Conservation (phyloP, 306 rosid genomes). For the Psophocarpus tetragonolobus region DNA sequence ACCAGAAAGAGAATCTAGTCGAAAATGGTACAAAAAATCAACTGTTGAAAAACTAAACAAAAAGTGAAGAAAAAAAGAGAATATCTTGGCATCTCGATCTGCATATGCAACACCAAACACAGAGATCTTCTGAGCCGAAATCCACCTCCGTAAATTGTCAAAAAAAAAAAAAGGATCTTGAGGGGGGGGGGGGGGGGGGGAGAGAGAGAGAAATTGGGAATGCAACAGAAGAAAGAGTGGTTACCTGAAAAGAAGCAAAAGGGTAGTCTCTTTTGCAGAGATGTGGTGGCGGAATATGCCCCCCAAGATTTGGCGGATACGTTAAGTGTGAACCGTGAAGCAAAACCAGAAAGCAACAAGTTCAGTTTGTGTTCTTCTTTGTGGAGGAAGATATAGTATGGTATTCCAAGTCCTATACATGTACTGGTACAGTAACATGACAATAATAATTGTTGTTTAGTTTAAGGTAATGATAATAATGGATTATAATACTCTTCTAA, state of each 20-base stretch:
- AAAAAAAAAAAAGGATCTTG: constrained; percentile 33
- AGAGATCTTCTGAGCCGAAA: constrained; percentile 38
- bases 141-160: neutral
- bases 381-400: neutral
- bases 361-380: constrained; percentile 27
- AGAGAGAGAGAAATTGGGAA: constrained; percentile 18
- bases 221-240: constrained; percentile 29
- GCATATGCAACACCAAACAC: constrained; percentile 32
- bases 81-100: constrained; percentile 44
- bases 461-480: constrained; percentile 28
- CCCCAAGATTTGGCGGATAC: constrained; percentile 56
- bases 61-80: neutral
- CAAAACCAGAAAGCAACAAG: constrained; percentile 39
- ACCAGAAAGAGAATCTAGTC: neutral
- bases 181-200: neutral
- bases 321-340: neutral
- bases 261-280: neutral
- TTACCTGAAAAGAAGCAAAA: constrained; percentile 40
- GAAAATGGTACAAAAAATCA: constrained; percentile 36
- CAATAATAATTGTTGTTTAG: neutral
- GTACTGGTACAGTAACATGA: neutral
- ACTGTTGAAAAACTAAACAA: neutral
- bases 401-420: neutral
- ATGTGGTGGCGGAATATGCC: neutral
- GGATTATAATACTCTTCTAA: constrained; percentile 1